Evolutionary conservation across 352 stramenopile species (phyloP), one percentile per base, ranked within the genome.

Genomic region (Phytophthora ramorum): DNA sequence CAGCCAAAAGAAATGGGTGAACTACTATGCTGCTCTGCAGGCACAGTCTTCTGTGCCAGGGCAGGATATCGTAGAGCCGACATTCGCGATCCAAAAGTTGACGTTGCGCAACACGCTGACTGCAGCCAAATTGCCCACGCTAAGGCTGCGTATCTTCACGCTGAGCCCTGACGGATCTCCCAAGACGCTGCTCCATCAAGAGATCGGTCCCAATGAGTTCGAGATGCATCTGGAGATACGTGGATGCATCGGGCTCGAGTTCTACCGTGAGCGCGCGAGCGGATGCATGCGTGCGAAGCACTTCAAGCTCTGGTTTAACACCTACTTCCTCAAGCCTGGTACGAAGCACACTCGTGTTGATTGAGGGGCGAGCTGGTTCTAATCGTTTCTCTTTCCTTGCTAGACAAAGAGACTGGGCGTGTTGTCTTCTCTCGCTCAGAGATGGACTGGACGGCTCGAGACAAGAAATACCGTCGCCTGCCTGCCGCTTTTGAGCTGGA

Each of bases 271-370:
- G 4, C 60, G 63, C 5, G 75, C 63, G 10, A 69, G 62, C 16
- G 69, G 79, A 28, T 89, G 76, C 48, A 67, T 84, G 54, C 50
- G 70, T 30, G 64, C 65, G n/a, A 90, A 90, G 32, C 73, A 92
- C 58, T 89, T 92, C 45, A 89, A 88, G 52, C 56, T 91, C 22
- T 92, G 84, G 84, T 91, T 92, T 66, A 81, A 88, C 69, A 90
- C 84, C 8, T 69, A 76, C 26, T 84, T 88, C 35, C 58, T 85
- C 54, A 58, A 78, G 2, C 66, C 64, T 51, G 63, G 75, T 85
- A 44, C 32, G 48, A 43, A 41, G 12, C 17, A 9, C 40, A 54
- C n/a, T 32, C 9, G 4, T 13, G 19, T 28, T 47, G 8, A 35
- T 46, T 34, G 4, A 46, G 7, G 7, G 17, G 17, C 20, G 28